A percentile compares a stretch with the other conserved stretches of the same genome.
These are phyloP conservation scores for Alternaria postmessia DNA, from an alignment of 2,329 filamentous ascomycete genomes.

Conservation along the genomic window DNA sequence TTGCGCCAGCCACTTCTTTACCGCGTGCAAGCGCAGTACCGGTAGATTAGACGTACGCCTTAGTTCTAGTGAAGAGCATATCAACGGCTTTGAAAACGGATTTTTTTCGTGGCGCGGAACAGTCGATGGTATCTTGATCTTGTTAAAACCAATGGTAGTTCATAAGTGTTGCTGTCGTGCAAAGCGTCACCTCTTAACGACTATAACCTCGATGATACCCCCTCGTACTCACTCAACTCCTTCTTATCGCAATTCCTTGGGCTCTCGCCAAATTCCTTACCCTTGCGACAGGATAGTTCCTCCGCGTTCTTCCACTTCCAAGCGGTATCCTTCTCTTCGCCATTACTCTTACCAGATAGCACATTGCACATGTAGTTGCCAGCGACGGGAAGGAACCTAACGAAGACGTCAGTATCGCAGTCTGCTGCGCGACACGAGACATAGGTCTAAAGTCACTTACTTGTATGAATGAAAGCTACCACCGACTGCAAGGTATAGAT, in stretches of 20 bases:
- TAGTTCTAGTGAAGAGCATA: too few relatives aligned
- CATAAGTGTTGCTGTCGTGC: neutral
- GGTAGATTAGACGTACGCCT: neutral
- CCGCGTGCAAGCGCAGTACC: neutral
- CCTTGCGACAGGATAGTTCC: slow-evolving; percentile 23
- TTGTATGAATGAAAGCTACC: slow-evolving; percentile 72
- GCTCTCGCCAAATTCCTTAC: slow-evolving; percentile 32
- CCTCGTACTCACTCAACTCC: slow-evolving; percentile 26
- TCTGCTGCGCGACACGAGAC: neutral
- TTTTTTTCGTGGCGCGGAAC: fast-evolving
- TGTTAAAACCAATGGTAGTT: neutral
- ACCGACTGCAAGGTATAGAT: slow-evolving; percentile 67
- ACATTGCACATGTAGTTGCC: slow-evolving; percentile 65
- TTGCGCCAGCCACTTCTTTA: neutral
- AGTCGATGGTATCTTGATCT: too few relatives aligned
- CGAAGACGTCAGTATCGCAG: neutral
- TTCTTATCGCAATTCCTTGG: slow-evolving; percentile 14
- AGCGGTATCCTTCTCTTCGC: slow-evolving; percentile 45
- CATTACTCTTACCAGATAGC: slow-evolving; percentile 46
- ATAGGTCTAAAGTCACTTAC: slow-evolving; percentile 5
- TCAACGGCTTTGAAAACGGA: too few relatives aligned
- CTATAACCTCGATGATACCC: slow-evolving; percentile 8
- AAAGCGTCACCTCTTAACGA: neutral
- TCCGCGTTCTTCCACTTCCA: slow-evolving; percentile 48
- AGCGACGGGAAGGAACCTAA: slow-evolving; percentile 65